A percentile compares a stretch with the other conserved stretches of the same genome.
phyloP scores from a whole-genome alignment of 2,329 filamentous ascomycete species.

The Neopestalotiopsis rosae region DNA sequence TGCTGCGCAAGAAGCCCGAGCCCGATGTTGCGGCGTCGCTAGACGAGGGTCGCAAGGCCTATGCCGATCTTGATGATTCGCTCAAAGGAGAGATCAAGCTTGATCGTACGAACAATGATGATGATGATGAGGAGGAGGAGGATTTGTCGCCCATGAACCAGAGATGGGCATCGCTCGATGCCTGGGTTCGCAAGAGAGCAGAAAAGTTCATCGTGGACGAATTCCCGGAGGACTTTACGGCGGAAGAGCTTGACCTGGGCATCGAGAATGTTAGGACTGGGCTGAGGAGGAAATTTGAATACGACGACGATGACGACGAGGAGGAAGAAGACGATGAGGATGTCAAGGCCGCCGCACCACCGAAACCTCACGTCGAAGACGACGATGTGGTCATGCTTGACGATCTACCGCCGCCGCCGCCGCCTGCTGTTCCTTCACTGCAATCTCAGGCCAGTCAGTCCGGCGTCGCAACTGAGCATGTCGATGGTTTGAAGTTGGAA shows the following conservation, averaged over 20 bases:
- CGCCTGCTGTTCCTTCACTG: conserved; percentile 33
- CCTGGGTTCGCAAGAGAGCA: conserved; percentile 38
- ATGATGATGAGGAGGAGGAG: conserved; percentile 20
- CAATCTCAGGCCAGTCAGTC: conserved; percentile 26
- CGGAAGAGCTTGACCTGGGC: conserved; percentile 70
- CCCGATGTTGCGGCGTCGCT: conserved; percentile 78
- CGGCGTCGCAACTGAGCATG: conserved; percentile 28
- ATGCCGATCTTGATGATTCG: conserved; percentile 17
- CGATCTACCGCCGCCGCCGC: conserved; percentile 35
- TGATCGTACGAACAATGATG: background rate
- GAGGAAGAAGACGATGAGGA: conserved; percentile 58
- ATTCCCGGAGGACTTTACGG: conserved; percentile 71
- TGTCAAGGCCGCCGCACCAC: conserved; percentile 10
- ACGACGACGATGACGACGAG: conserved; percentile 64
- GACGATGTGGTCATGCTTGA: conserved; percentile 37
- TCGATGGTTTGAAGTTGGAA: conserved; percentile 31
- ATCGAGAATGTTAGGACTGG: conserved; percentile 76
- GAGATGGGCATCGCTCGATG: conserved; percentile 42
- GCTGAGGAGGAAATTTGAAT: conserved; percentile 59
- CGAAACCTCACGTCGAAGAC: conserved; percentile 22
- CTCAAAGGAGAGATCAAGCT: conserved; percentile 40
- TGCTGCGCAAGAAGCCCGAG: conserved; percentile 85
- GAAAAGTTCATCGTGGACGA: conserved; percentile 47
- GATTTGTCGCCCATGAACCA: conserved; percentile 41
- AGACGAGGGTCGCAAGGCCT: conserved; percentile 61